Percentiles rank a stretch among this genome's conserved stretches.
phyloP scores from a whole-genome alignment of 2,329 filamentous ascomycete genomes.

The Hypoxylon sp. region DNA sequence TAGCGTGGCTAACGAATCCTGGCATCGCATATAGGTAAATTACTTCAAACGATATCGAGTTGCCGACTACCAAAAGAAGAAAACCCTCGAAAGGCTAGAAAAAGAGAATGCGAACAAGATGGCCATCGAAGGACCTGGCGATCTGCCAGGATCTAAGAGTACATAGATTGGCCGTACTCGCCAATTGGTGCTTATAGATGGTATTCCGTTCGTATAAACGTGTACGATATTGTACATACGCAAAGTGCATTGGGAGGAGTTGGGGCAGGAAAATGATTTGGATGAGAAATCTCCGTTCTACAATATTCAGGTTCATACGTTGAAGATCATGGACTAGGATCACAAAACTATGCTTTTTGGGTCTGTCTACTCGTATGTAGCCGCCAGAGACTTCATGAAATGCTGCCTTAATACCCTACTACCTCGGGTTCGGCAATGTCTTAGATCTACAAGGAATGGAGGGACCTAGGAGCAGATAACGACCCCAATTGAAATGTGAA shows the following conservation, averaged over 20 bases:
- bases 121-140: constrained; percentile 36
- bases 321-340: background rate
- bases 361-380: background rate
- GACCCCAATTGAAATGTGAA: background rate
- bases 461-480: background rate
- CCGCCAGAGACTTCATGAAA: background rate
- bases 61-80: constrained; percentile 89
- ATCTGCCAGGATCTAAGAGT: constrained; percentile 35
- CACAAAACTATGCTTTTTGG: background rate
- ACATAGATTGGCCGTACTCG: background rate
- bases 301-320: background rate
- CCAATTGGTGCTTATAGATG: background rate
- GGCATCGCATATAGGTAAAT: constrained; percentile 76
- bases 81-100: constrained; percentile 81
- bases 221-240: constrained; percentile 47
- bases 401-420: background rate
- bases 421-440: background rate
- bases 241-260: constrained; percentile 44
- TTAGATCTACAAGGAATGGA: background rate
- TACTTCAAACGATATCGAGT: constrained; percentile 98
- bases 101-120: constrained; percentile 73
- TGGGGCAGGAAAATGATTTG: constrained; percentile 31
- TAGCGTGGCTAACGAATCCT: constrained; percentile 19
- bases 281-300: constrained; percentile 39
- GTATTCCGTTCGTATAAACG: constrained; percentile 14